Evolutionary conservation across 306 rosid species (phyloP).

Genomic region (Medicago ruthenica): DNA sequence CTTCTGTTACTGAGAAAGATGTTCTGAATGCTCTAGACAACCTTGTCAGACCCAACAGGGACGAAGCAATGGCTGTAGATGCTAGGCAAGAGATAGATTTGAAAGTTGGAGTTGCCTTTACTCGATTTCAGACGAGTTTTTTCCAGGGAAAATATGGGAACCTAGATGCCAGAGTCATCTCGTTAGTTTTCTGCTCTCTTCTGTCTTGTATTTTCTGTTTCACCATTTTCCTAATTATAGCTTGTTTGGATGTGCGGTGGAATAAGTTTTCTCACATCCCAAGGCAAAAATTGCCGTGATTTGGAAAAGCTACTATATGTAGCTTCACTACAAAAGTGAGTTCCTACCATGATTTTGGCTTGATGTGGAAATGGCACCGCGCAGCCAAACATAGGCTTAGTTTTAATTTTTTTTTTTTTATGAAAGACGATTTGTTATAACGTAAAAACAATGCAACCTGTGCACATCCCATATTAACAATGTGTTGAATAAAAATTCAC

Average conservation of each 20-base stretch:
- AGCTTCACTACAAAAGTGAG: too few species aligned
- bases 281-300: too few species aligned
- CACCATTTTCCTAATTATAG: neutral
- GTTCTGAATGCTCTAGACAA: conserved; percentile 84
- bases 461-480: conserved; percentile 10
- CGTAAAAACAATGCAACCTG: conserved; percentile 33
- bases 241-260: too few species aligned
- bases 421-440: conserved; percentile 1
- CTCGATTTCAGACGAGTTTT: conserved; percentile 86
- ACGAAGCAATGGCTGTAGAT: conserved; percentile 93
- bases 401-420: neutral
- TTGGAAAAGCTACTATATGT: too few species aligned
- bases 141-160: conserved; percentile 98
- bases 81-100: conserved; percentile 99
- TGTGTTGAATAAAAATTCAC: conserved; percentile 6
- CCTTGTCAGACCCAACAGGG: conserved; percentile 81
- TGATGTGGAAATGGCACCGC: too few species aligned
- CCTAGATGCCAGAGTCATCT: conserved; percentile 93
- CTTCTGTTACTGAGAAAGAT: conserved; percentile 92
- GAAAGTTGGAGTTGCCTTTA: conserved; percentile 97
- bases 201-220: conserved; percentile 26
- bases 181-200: conserved; percentile 71
- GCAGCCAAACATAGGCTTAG: neutral
- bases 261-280: too few species aligned
- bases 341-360: too few species aligned